phyloP scores from a whole-genome alignment of 441 rosid genomes.

The Flueggea neowawraea region DNA sequence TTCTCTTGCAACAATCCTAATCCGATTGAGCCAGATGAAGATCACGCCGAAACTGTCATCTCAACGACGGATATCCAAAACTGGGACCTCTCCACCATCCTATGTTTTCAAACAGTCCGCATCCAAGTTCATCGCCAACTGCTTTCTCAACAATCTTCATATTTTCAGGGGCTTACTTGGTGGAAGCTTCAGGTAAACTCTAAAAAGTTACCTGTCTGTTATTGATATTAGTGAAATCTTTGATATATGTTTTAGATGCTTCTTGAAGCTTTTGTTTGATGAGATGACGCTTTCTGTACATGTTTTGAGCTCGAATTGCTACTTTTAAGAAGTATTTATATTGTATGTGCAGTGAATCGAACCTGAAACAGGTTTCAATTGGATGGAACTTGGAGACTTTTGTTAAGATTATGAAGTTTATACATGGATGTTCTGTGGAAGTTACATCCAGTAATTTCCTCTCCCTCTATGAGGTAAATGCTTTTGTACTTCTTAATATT shows the following conservation, averaged over 20 bases:
- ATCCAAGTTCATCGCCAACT: constrained; percentile 53
- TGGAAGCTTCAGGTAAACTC: constrained; percentile 65
- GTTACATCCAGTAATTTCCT: constrained; percentile 50
- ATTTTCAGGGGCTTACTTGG: constrained; percentile 54
- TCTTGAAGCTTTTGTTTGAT: too few species aligned
- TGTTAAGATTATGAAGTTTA: constrained; percentile 44
- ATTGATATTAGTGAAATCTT: not conserved
- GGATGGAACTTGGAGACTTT: constrained; percentile 58
- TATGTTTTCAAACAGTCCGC: constrained; percentile 35
- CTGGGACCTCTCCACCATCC: constrained; percentile 49
- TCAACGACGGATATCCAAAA: constrained; percentile 44
- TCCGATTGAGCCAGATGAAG: constrained; percentile 18
- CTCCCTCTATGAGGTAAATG: constrained; percentile 55
- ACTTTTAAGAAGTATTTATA: too few species aligned
- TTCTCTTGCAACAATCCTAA: constrained; percentile 36
- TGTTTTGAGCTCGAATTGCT: too few species aligned
- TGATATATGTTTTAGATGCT: not conserved
- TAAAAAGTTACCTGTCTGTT: not conserved
- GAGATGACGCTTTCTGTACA: too few species aligned
- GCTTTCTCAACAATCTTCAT: constrained; percentile 51
- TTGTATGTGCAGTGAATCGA: constrained; percentile 50
- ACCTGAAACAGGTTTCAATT: constrained; percentile 37
- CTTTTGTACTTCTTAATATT: constrained; percentile 1
- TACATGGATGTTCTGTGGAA: constrained; percentile 43
- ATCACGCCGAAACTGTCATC: constrained; percentile 23